Conservation (phyloP, 2,329 filamentous ascomycete genomes). For the Xylariaceae sp. region DNA sequence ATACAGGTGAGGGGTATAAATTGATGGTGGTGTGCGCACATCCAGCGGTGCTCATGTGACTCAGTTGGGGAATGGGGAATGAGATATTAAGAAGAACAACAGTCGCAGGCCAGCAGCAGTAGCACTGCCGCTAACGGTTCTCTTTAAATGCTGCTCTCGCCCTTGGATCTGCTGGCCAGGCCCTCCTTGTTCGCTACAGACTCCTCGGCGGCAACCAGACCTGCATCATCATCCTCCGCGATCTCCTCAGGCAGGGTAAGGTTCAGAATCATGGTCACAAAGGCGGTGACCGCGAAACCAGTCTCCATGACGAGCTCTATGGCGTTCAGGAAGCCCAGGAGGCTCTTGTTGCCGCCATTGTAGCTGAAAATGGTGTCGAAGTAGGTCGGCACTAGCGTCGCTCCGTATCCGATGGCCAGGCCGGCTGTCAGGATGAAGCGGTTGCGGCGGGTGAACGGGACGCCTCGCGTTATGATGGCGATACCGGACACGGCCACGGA, state of each 20-base stretch:
- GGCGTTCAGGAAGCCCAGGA: conserved; percentile 69
- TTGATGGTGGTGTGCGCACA: too few species aligned
- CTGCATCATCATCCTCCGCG: conserved; percentile 46
- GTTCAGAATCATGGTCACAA: conserved; percentile 67
- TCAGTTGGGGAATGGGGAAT: too few species aligned
- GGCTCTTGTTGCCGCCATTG: conserved; percentile 54
- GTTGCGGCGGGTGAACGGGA: conserved; percentile 70
- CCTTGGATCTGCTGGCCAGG: not conserved
- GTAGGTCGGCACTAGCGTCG: conserved; percentile 59
- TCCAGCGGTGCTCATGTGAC: too few species aligned
- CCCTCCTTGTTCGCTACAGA: conserved; percentile 9
- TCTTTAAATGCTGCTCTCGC: not conserved
- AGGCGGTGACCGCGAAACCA: conserved; percentile 66
- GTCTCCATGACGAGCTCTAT: conserved; percentile 67
- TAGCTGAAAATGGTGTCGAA: conserved; percentile 69
- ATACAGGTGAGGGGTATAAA: too few species aligned
- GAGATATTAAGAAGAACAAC: too few species aligned
- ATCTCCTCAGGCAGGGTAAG: conserved; percentile 64
- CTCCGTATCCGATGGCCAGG: conserved; percentile 65
- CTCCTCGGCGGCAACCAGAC: conserved; percentile 12
- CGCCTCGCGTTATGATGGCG: conserved; percentile 61
- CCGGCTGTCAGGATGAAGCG: conserved; percentile 75
- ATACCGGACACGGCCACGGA: conserved; percentile 72
- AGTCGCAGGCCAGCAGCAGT: too few species aligned
- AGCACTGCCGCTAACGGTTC: too few species aligned